Conservation (phyloP, 179 eudicot species). For the Patellifolia procumbens region DNA sequence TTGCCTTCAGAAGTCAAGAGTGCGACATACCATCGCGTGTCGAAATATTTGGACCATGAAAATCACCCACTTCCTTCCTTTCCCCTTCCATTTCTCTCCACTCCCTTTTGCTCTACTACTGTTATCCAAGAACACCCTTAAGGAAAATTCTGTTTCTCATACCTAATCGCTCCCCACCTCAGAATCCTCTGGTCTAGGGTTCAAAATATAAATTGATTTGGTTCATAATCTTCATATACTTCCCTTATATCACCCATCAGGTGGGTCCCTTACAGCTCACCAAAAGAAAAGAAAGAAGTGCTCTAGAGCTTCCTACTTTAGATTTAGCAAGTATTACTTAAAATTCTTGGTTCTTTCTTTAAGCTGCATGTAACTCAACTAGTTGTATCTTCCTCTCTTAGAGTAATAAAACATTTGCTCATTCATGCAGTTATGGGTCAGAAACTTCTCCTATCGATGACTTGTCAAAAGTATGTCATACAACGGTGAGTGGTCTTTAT, state of each 20-base stretch:
- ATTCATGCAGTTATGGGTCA: conserved; percentile 76
- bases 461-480: conserved; percentile 72
- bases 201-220: too few species aligned
- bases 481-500: conserved; percentile 58
- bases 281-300: too few species aligned
- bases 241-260: not conserved
- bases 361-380: not conserved
- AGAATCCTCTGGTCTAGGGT: too few species aligned
- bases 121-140: not conserved
- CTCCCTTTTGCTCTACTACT: too few species aligned
- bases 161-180: too few species aligned
- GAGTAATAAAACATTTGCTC: not conserved
- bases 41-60: too few species aligned
- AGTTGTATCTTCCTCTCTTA: not conserved
- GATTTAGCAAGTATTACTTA: not conserved
- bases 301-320: not conserved
- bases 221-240: too few species aligned
- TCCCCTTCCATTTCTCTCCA: too few species aligned
- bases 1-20: too few species aligned
- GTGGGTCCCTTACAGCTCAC: not conserved
- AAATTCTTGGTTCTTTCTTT: conserved; percentile 1
- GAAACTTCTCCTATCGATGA: conserved; percentile 75
- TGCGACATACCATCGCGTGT: too few species aligned
- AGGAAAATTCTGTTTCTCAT: not conserved
- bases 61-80: too few species aligned